phyloP scores from a whole-genome alignment of 106 monocot genomes.

The Phalaenopsis equestris region DNA sequence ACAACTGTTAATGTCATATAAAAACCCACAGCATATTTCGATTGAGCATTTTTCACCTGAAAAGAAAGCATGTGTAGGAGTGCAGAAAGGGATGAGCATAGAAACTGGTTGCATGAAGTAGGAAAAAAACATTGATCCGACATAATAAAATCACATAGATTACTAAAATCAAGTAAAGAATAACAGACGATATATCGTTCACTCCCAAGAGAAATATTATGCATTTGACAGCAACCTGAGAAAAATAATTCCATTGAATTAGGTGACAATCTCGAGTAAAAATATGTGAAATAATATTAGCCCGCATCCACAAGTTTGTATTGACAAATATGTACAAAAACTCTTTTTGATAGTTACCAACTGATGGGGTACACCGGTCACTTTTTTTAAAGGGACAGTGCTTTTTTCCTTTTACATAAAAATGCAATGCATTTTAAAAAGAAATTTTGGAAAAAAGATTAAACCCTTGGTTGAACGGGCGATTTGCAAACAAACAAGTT shows the following conservation, averaged over 20 bases:
- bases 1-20: conserved; percentile 37
- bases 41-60: conserved; percentile 44
- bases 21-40: conserved; percentile 37
- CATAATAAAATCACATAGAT: not conserved
- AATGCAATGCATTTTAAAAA: not conserved
- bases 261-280: not conserved
- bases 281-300: not conserved
- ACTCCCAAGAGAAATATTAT: not conserved
- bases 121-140: not conserved
- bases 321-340: not conserved
- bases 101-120: not conserved
- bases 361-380: not conserved
- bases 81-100: not conserved
- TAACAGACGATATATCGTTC: not conserved
- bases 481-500: no score
- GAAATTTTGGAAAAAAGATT: not conserved
- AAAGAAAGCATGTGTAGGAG: conserved; percentile 9
- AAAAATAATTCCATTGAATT: not conserved
- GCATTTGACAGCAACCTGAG: not conserved
- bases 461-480: no score
- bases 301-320: not conserved
- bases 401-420: not conserved
- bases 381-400: not conserved
- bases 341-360: not conserved
- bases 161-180: not conserved